Base-by-base conservation (phyloP, 2,329 filamentous ascomycete species). In the Zarea fungicola region DNA sequence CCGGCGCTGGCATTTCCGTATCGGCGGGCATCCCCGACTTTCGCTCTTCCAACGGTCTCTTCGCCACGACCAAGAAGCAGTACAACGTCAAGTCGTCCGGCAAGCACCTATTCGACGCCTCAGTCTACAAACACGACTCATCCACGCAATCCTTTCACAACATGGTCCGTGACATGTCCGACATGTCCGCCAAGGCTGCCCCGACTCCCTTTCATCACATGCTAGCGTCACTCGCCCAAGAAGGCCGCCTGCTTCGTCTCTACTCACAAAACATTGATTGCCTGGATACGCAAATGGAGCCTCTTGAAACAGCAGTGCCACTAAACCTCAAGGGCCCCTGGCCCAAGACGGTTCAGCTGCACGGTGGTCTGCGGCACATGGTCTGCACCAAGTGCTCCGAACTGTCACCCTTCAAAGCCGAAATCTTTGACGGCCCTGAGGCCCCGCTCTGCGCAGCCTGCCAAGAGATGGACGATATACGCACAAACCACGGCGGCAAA, bases 241-340 rank as follows among this genome's bases (percentile, higher is more conserved):
- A 97, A 67, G 88, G 86, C 36, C 87, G 93, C 18, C 71, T 99
- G 21, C 74, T 96, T 62, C 87, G 93, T 36, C 77, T 99, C 6
- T 99, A 99, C 66, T 92, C 89, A 3, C 93, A 99, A 63, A 99
- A 99, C 58, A 92, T 99, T 28, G 93, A 99, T 69, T 89, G 91
- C 51, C 87, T 99, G 56, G 93, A 99, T 60, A 93, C 89, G 0
- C 80, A 83, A 7, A 78, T 99, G 66, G 73, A 82, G 40, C 91
- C 92, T 3, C 73, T 99, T 8, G 77, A 79, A 22, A 97, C 93
- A 0, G 77, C 79, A 44, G 83, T 96, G 2, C 93, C 93, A 1
- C 75, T 99, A 11, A 85, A 84, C 53, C 56, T 80, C 55, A 95
- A 93, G 63, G 90, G 84, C 1, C 91, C 91, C 14, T 99, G 93